Conservation (phyloP, 768 basidiomycete genomes). For the Hebeloma cylindrosporum region DNA sequence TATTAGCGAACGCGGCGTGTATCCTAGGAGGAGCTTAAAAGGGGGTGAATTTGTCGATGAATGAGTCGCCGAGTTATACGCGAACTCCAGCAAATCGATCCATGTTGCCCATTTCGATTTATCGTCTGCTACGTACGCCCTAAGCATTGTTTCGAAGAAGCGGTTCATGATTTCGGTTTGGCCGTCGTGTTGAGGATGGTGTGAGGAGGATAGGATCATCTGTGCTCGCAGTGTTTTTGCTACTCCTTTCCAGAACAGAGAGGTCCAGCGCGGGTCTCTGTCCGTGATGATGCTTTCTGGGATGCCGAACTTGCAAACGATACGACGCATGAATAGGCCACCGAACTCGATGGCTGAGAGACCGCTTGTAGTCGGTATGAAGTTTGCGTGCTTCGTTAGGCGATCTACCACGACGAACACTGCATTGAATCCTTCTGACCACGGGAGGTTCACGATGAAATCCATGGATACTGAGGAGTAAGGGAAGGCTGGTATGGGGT, state of each 20-base stretch:
- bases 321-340: conserved; percentile 17
- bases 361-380: conserved; percentile 17
- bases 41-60: too few relatives aligned
- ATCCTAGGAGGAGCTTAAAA: too few relatives aligned
- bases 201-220: too few relatives aligned
- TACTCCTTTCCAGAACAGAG: conserved; percentile 28
- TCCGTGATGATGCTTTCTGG: conserved; percentile 21
- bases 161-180: too few relatives aligned
- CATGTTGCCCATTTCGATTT: too few relatives aligned
- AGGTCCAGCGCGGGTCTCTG: conserved; percentile 20
- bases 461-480: conserved; percentile 22
- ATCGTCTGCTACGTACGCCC: too few relatives aligned
- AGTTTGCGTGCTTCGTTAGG: conserved; percentile 22
- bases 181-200: too few relatives aligned
- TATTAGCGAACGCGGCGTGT: too few relatives aligned
- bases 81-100: too few relatives aligned
- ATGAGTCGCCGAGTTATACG: too few relatives aligned
- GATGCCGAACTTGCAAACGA: conserved; percentile 23
- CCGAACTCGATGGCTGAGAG: conserved; percentile 26
- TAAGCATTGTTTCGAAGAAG: too few relatives aligned
- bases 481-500: conserved; percentile 21
- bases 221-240: too few relatives aligned
- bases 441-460: conserved; percentile 25
- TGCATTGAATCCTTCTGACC: conserved; percentile 16
- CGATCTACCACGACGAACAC: conserved; percentile 26